Evolutionary conservation across 352 stramenopile species (phyloP).

Genomic region (Pythium rishiriense): DNA sequence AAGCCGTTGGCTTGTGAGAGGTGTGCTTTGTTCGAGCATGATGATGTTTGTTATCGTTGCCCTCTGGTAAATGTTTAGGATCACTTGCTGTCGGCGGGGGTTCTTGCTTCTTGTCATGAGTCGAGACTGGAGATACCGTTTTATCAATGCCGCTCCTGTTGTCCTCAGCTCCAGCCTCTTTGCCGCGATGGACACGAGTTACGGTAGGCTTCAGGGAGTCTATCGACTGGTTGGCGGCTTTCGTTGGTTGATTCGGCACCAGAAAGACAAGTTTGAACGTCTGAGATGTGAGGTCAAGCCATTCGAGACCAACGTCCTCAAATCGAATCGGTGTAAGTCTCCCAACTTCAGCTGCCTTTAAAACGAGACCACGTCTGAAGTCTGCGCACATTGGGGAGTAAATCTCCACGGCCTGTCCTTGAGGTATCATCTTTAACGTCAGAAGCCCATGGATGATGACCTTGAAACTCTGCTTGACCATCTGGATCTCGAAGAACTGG

Average conservation of each 20-base stretch:
- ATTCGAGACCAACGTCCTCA: slow-evolving; percentile 35
- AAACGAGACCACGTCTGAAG: slow-evolving; percentile 37
- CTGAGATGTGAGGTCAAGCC: slow-evolving; percentile 53
- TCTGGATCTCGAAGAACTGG: slow-evolving; percentile 52
- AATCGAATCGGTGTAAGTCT: slow-evolving; percentile 47
- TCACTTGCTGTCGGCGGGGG: not conserved
- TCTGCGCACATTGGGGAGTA: slow-evolving; percentile 52
- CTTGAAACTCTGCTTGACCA: slow-evolving; percentile 43
- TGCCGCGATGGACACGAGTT: not conserved
- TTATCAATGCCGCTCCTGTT: not conserved
- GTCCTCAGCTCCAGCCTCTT: not conserved
- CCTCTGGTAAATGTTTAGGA: not conserved
- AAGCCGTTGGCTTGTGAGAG: not conserved
- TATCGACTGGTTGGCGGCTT: not conserved
- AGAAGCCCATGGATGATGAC: slow-evolving; percentile 54
- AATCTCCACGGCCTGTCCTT: slow-evolving; percentile 49
- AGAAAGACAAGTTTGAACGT: slow-evolving; percentile 64
- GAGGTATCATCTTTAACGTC: slow-evolving; percentile 42
- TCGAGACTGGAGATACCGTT: not conserved
- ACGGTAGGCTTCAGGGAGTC: not conserved
- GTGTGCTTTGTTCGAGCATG: slow-evolving; percentile 3
- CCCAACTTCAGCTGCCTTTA: slow-evolving; percentile 43
- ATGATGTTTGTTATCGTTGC: not conserved
- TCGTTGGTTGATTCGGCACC: not conserved
- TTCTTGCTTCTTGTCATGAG: not conserved